Percentiles rank a stretch among this genome's conserved stretches.
phyloP scores from a whole-genome alignment of 2,329 filamentous ascomycete species.

The Myriosclerotinia duriaeana region DNA sequence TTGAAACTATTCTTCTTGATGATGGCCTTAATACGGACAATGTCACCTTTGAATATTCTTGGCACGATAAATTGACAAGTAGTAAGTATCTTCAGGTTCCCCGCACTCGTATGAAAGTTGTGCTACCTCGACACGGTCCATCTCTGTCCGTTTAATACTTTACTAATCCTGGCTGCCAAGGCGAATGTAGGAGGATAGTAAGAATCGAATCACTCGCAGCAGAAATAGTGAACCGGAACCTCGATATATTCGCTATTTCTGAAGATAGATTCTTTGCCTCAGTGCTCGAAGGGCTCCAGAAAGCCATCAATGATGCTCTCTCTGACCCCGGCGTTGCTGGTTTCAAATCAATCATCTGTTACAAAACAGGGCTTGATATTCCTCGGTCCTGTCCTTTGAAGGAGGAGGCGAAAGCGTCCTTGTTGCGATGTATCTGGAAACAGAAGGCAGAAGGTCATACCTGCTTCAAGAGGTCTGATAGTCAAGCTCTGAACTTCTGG shows the following conservation, averaged over 20 bases:
- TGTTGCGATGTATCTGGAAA: slow-evolving; percentile 36
- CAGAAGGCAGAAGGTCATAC: slow-evolving; percentile 30
- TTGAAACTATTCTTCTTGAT: slow-evolving; percentile 74
- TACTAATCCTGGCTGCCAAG: slow-evolving; percentile 8
- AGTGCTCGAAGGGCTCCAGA: slow-evolving; percentile 44
- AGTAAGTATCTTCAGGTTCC: slow-evolving; percentile 39
- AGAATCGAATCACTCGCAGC: slow-evolving; percentile 73
- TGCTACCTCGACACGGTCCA: slow-evolving; percentile 8
- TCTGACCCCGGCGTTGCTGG: slow-evolving; percentile 67
- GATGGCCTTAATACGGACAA: slow-evolving; percentile 64
- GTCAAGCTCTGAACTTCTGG: slow-evolving; percentile 66
- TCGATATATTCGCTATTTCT: slow-evolving; percentile 41
- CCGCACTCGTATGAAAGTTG: slow-evolving; percentile 8
- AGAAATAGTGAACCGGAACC: slow-evolving; percentile 53
- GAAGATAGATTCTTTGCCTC: slow-evolving; percentile 42
- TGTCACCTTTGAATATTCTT: slow-evolving; percentile 58
- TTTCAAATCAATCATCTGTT: slow-evolving; percentile 84
- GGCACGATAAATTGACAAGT: slow-evolving; percentile 65
- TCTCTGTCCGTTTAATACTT: background rate
- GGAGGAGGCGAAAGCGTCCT: slow-evolving; percentile 32
- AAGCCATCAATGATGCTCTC: slow-evolving; percentile 57
- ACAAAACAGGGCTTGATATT: slow-evolving; percentile 70
- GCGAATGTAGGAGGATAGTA: slow-evolving; percentile 68
- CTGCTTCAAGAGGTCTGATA: slow-evolving; percentile 56
- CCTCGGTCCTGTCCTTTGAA: slow-evolving; percentile 42